phyloP scores from a whole-genome alignment of 1,284 basidiomycete genomes.

The Veloboletus limbatus region DNA sequence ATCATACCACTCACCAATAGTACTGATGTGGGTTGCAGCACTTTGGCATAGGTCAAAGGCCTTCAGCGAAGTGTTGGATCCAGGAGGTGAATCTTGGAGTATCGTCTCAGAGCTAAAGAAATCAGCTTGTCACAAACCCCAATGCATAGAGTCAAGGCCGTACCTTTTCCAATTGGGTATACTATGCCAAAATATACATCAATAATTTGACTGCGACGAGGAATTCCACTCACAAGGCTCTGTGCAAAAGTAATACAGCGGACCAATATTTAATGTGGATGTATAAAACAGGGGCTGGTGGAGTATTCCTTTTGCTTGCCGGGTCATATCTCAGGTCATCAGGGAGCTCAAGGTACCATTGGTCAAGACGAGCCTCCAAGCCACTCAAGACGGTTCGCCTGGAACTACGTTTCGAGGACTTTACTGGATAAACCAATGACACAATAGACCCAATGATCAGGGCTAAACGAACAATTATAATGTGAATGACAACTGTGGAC shows the following conservation, averaged over 20 bases:
- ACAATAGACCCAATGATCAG: conserved; percentile 66
- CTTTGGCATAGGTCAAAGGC: conserved; percentile 76
- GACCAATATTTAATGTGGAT: conserved; percentile 80
- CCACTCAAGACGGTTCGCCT: conserved; percentile 49
- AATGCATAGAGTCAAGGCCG: conserved; percentile 2
- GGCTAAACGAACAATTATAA: conserved; percentile 37
- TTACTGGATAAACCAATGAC: conserved; percentile 72
- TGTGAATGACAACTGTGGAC: not conserved
- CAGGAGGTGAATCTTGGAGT: conserved; percentile 39
- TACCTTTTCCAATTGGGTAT: conserved; percentile 69
- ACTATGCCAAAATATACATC: conserved; percentile 34
- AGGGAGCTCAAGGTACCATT: conserved; percentile 74
- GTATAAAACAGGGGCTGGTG: conserved; percentile 65
- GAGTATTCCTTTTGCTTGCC: conserved; percentile 47
- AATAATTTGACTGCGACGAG: conserved; percentile 3
- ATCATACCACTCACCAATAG: conserved; percentile 49
- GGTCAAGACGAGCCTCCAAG: conserved; percentile 69
- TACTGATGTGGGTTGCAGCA: conserved; percentile 72
- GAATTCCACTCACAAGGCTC: conserved; percentile 67
- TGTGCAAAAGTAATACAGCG: conserved; percentile 71
- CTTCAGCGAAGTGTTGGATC: conserved; percentile 43
- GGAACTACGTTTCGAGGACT: conserved; percentile 43
- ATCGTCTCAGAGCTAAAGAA: conserved; percentile 41
- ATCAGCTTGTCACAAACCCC: conserved; percentile 1
- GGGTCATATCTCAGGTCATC: conserved; percentile 61